Base-by-base conservation (phyloP, 805 yeast species). In the Wickerhamiella qilinensis region DNA sequence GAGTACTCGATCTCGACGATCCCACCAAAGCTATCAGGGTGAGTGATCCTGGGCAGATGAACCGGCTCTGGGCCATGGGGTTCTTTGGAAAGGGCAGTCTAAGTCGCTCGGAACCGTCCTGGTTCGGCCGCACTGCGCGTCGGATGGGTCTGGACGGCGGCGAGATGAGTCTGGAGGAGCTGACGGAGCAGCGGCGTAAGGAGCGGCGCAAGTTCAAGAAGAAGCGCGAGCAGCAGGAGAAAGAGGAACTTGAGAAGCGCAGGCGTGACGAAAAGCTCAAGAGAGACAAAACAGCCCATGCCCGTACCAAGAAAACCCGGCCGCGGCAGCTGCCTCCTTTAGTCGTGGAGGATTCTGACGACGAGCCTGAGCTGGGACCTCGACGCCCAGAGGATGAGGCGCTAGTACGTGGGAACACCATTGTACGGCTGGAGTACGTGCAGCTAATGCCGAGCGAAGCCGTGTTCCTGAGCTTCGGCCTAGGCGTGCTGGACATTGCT, bases 21-120 rank as follows among this genome's bases (percentile, higher is more conserved):
- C 43, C 42, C 20, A 48, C 40, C 16, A 38, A 53, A 28, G 50
- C 54, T 11, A 68, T 79, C 3, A 39, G 35, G 14, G 56, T 59
- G 9, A 36, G 36, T 19, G 50, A 49, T 33, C 57, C 56, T 1
- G 45, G 51, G 0, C 74, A 67, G 24, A 76, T 77, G 73, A 46
- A 50, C 17, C 57, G 57, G 30, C 59, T 91, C 2, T 91, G 97
- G 97, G 58, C 64, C 15, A 68, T 68, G 47, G 98, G 98, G 1
- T 91, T 85, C 53, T 91, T 84, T 53, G 98, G 98, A 5, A 91
- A 88, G 52, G 98, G 97, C 2, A 70, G 72, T 2, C 60, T 85
- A 33, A 81, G 94, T 27, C 65, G 98, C 45, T 79, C 93, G 41
- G 96, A 91, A 53, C 94, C 98, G 0, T 73, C 94, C 0, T 91